Percentiles rank a stretch among this genome's conserved stretches.
phyloP scores from a whole-genome alignment of 1,284 basidiomycete species.

The Pascua guehoae region DNA sequence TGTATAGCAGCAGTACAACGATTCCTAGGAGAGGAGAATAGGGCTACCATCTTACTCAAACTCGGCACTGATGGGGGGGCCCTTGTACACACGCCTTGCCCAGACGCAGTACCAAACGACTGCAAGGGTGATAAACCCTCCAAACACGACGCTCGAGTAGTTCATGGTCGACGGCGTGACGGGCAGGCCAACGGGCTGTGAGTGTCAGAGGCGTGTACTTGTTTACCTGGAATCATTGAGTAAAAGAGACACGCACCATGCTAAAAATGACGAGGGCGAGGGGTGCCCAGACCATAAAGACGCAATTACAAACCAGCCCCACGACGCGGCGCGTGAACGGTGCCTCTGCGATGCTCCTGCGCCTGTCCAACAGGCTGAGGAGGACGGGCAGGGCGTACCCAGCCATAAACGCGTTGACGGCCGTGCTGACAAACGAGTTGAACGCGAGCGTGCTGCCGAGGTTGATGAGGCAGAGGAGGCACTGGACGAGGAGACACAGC shows the following conservation, averaged over 20 bases:
- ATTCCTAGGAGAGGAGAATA: no score
- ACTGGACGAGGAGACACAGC: conserved; percentile 15
- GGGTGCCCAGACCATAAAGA: conserved; percentile 15
- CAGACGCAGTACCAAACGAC: conserved; percentile 46
- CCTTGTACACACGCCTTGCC: conserved; percentile 35
- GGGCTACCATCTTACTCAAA: background rate
- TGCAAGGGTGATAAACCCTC: conserved; percentile 43
- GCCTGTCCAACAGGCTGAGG: conserved; percentile 10
- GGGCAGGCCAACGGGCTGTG: conserved; percentile 43
- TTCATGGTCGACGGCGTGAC: conserved; percentile 50
- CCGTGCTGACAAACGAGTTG: conserved; percentile 19
- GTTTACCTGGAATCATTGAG: background rate
- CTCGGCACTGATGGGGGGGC: conserved; percentile 19
- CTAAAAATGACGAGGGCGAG: conserved; percentile 14
- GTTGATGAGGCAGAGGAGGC: conserved; percentile 19
- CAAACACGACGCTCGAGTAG: conserved; percentile 47
- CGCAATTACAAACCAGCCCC: conserved; percentile 10
- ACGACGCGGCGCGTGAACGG: conserved; percentile 6
- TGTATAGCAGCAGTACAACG: no score
- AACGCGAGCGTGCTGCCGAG: conserved; percentile 19
- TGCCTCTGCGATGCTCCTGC: conserved; percentile 5
- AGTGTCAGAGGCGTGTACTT: background rate
- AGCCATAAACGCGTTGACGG: conserved; percentile 16
- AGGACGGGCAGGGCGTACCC: conserved; percentile 15
- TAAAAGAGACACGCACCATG: conserved; percentile 1